phyloP scores from a whole-genome alignment of 2,329 filamentous ascomycete species.

The Harringtonia lauricola region DNA sequence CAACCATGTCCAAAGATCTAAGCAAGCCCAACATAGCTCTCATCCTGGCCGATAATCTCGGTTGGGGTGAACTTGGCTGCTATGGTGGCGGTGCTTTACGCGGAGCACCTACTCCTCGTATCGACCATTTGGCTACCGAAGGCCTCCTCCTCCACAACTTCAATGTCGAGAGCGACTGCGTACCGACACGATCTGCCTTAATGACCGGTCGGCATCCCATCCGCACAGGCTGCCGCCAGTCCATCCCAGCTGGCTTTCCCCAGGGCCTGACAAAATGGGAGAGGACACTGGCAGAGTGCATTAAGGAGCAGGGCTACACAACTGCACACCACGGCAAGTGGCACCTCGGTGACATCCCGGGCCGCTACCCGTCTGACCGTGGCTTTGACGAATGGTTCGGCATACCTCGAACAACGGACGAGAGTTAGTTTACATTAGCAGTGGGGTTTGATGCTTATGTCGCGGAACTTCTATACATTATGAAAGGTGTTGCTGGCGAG shows the following conservation, averaged over 20 bases:
- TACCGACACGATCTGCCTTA: slow-evolving; percentile 22
- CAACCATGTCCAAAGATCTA: slow-evolving; percentile 13
- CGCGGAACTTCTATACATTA: slow-evolving; percentile 23
- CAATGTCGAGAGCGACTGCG: slow-evolving; percentile 26
- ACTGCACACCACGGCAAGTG: slow-evolving; percentile 24
- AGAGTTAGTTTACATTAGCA: slow-evolving; percentile 23
- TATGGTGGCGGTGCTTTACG: slow-evolving; percentile 21
- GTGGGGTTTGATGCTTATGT: slow-evolving; percentile 21
- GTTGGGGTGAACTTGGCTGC: slow-evolving; percentile 21
- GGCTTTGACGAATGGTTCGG: slow-evolving; percentile 27
- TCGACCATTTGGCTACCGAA: slow-evolving; percentile 20
- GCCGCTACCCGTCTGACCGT: slow-evolving; percentile 22
- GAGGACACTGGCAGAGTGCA: slow-evolving; percentile 18
- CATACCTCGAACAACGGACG: slow-evolving; percentile 24
- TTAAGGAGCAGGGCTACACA: slow-evolving; percentile 17
- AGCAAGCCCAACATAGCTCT: slow-evolving; percentile 20
- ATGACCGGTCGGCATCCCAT: slow-evolving; percentile 25
- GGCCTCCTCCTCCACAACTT: slow-evolving; percentile 24
- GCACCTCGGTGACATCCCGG: slow-evolving; percentile 23
- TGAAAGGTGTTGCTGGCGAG: slow-evolving; percentile 17
- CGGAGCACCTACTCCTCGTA: slow-evolving; percentile 21
- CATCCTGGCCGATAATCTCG: slow-evolving; percentile 25
- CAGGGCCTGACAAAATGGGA: slow-evolving; percentile 23
- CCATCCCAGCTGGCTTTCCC: slow-evolving; percentile 21
- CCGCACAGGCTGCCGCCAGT: slow-evolving; percentile 22